Conservation (phyloP, 148 eudicot genomes). For the Amaranthus hypochondriacus region DNA sequence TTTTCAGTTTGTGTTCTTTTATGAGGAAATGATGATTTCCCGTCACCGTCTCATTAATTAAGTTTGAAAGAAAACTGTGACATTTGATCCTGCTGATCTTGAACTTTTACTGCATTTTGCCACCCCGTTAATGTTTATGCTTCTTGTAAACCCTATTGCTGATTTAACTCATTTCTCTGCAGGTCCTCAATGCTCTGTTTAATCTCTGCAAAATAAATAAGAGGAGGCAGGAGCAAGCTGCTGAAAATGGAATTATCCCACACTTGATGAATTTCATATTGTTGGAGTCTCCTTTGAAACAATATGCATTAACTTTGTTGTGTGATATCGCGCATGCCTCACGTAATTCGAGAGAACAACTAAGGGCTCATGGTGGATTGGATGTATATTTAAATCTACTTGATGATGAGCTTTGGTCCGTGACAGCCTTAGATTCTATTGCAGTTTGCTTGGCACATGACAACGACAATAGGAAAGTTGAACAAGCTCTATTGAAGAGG, state of each 20-base stretch:
- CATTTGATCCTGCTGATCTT: too few relatives aligned
- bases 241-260: conserved; percentile 96
- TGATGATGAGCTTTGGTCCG: conserved; percentile 93
- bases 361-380: conserved; percentile 95
- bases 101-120: background rate
- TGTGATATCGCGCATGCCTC: conserved; percentile 99
- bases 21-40: background rate
- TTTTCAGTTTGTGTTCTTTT: background rate
- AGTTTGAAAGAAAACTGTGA: too few relatives aligned
- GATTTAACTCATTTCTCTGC: conserved; percentile 16
- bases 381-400: conserved; percentile 93
- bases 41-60: too few relatives aligned
- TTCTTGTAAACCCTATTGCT: conserved; percentile 6
- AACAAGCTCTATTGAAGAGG: conserved; percentile 89
- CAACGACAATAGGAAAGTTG: conserved; percentile 89
- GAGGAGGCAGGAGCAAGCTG: conserved; percentile 98
- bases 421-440: conserved; percentile 88
- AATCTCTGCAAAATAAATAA: conserved; percentile 98
- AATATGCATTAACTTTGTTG: conserved; percentile 81
- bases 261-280: conserved; percentile 92
- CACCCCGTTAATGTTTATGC: background rate
- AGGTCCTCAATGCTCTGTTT: conserved; percentile 96
- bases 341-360: conserved; percentile 92
- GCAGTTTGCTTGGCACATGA: conserved; percentile 98
- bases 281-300: conserved; percentile 84